phyloP scores from a whole-genome alignment of 192 early-diverging fungal species.

The Pilobolus umbonatus region DNA sequence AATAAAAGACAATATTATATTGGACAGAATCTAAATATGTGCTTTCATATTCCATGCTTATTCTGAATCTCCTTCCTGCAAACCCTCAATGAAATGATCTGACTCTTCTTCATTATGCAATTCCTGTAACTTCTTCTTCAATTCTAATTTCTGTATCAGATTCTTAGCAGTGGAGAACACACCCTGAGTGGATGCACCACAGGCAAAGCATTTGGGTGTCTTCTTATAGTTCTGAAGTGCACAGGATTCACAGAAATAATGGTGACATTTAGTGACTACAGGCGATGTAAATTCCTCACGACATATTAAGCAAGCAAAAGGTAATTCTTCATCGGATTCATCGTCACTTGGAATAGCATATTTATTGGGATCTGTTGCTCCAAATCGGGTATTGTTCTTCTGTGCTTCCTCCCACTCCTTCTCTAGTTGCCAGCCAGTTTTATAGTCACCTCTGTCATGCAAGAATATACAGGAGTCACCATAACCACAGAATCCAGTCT shows the following conservation, averaged over 20 bases:
- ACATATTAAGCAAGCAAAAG: slow-evolving; percentile 96
- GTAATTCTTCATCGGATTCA: slow-evolving; percentile 73
- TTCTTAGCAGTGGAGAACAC: slow-evolving; percentile 81
- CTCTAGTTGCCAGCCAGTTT: slow-evolving; percentile 96
- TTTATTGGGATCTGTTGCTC: slow-evolving; percentile 49
- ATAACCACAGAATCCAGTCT: slow-evolving; percentile 93
- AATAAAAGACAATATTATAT: background rate
- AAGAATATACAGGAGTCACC: slow-evolving; percentile 97
- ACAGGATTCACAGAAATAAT: slow-evolving; percentile 96
- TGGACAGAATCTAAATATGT: background rate
- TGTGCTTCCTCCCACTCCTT: slow-evolving; percentile 93
- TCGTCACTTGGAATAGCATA: slow-evolving; percentile 44
- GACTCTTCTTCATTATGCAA: slow-evolving; percentile 27
- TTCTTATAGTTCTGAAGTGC: slow-evolving; percentile 82
- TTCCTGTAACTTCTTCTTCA: slow-evolving; percentile 43
- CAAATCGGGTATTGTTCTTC: slow-evolving; percentile 42
- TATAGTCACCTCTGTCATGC: slow-evolving; percentile 97
- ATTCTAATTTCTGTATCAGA: slow-evolving; percentile 48
- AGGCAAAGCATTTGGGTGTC: slow-evolving; percentile 87
- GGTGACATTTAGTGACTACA: slow-evolving; percentile 89
- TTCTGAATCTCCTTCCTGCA: slow-evolving; percentile 22
- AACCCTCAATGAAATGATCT: slow-evolving; percentile 16
- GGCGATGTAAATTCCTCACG: slow-evolving; percentile 83
- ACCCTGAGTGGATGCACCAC: slow-evolving; percentile 78
- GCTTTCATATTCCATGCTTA: slow-evolving; percentile 32